These are phyloP conservation scores for Wallacemonas sp. DNA, from an alignment of 208 protist genomes.

Conservation along the genomic window DNA sequence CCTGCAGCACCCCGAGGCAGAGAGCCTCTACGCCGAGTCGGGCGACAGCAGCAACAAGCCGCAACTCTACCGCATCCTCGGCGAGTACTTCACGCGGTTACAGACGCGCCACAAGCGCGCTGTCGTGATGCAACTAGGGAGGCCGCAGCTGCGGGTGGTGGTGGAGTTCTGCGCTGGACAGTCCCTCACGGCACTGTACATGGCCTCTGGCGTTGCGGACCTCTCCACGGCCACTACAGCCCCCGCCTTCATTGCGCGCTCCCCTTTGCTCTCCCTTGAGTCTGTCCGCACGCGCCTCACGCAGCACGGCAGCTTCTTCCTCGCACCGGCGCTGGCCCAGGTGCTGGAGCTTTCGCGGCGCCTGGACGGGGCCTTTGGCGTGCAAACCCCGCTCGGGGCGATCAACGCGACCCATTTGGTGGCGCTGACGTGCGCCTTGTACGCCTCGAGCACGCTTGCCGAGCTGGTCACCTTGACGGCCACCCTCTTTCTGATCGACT, in stretches of 20 bases:
- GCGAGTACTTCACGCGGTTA: constrained; percentile 42
- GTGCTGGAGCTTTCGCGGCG: constrained; percentile 60
- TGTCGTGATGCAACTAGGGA: background rate
- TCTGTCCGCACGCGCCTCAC: constrained; percentile 24
- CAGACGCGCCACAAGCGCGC: constrained; percentile 30
- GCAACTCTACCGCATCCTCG: constrained; percentile 44
- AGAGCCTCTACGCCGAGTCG: constrained; percentile 15
- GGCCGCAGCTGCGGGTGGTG: background rate
- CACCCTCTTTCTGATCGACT: constrained; percentile 16
- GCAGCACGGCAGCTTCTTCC: constrained; percentile 19
- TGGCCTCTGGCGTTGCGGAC: background rate
- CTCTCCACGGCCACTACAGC: background rate
- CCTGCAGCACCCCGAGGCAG: constrained; percentile 36
- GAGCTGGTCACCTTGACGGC: constrained; percentile 34
- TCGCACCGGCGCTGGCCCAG: constrained; percentile 29
- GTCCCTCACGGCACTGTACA: constrained; percentile 8
- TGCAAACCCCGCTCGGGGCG: constrained; percentile 23
- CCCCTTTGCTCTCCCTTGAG: constrained; percentile 26
- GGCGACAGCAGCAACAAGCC: background rate
- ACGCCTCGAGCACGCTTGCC: constrained; percentile 28
- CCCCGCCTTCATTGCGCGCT: constrained; percentile 16
- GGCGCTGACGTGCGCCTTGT: constrained; percentile 45
- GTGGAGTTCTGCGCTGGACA: constrained; percentile 5
- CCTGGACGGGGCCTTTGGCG: constrained; percentile 38
- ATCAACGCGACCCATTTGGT: constrained; percentile 48